Base-by-base conservation (phyloP, 371 early-diverging fungal species). In the Syncephalastrum racemosum region DNA sequence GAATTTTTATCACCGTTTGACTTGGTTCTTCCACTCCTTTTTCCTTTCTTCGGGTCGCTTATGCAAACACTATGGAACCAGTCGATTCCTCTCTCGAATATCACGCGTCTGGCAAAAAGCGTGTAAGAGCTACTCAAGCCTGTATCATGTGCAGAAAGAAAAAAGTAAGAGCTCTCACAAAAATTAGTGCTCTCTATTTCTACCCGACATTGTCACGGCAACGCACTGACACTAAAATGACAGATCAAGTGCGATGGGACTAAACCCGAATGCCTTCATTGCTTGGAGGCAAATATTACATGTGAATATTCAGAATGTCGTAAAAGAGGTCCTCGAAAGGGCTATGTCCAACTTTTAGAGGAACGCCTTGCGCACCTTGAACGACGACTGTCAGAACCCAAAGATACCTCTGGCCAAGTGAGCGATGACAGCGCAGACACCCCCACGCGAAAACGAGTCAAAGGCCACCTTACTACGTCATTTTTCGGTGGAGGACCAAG, bases 251-350 rank as follows among this genome's bases (percentile, higher is more conserved):
- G 91, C 66, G 91, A 90, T 63, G 93, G 94, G 15, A 75, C 79
- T 19, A 86, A 88, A 42, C 90, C 88, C 2, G 77, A 81, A 22
- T 95, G 96, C 67, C 70, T 81, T n/a, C 88, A 91, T 64, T 95
- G 96, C 67, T 59, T 73, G 24, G 84, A 87, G 53, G 73, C 82
- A 18, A 73, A 77, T 8, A 61, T 77, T 4, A 55, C 65, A 36
- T 95, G 96, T 70, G 77, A 88, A 27, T 93, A 88, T 65, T 75
- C 84, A 4, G 82, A 86, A 19, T 82, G 80, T 54, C 86, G 86
- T 54, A 88, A 88, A 61, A 80, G 91, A n/a, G 90, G 90, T 0
- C 91, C 90, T 20, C 84, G 89, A n/a, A 88, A 90, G 63, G 91
- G 91, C 14, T 87, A 89, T 53, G 88, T 89, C n/a, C 87, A 87